These are phyloP conservation scores for Knoxdaviesia capensis DNA, from an alignment of 2,329 filamentous ascomycete species.

Conservation along the genomic window DNA sequence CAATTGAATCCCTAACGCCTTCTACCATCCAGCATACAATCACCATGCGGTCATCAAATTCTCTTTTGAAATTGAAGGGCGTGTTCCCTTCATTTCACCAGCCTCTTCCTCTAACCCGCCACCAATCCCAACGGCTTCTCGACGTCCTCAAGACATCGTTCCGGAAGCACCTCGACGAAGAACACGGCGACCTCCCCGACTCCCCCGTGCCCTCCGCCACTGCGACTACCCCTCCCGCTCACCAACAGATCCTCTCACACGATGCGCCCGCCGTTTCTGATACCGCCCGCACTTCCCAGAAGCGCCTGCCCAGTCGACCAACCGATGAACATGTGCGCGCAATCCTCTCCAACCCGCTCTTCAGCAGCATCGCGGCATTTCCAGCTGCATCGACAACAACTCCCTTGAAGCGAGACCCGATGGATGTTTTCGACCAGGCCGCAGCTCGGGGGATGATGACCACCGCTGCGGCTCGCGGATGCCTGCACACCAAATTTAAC, in stretches of 20 bases:
- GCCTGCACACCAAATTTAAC: conserved; percentile 25
- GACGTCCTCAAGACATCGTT: conserved; percentile 36
- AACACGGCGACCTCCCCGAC: conserved; percentile 26
- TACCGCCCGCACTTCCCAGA: too few relatives aligned
- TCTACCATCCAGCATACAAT: too few relatives aligned
- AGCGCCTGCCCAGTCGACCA: conserved; percentile 11
- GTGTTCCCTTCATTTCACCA: conserved; percentile 27
- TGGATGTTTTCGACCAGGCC: conserved; percentile 34
- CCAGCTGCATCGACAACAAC: not conserved
- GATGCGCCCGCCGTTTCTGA: too few relatives aligned
- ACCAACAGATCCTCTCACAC: not conserved
- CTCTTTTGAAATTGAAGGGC: too few relatives aligned
- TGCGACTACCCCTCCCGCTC: conserved; percentile 1
- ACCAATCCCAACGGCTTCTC: conserved; percentile 33
- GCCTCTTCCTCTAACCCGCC: conserved; percentile 26
- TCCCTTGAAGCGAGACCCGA: conserved; percentile 18
- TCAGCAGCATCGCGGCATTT: conserved; percentile 11
- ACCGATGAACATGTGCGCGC: conserved; percentile 31
- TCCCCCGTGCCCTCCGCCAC: conserved; percentile 4
- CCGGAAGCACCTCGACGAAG: conserved; percentile 33
- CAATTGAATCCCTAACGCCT: too few relatives aligned
- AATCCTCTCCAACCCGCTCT: conserved; percentile 36
- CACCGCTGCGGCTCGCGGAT: conserved; percentile 28
- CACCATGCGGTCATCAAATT: too few relatives aligned
- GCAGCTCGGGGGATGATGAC: conserved; percentile 37